These are phyloP conservation scores for Termitomyces sp. DNA, from an alignment of 768 basidiomycete species.

Conservation along the genomic window DNA sequence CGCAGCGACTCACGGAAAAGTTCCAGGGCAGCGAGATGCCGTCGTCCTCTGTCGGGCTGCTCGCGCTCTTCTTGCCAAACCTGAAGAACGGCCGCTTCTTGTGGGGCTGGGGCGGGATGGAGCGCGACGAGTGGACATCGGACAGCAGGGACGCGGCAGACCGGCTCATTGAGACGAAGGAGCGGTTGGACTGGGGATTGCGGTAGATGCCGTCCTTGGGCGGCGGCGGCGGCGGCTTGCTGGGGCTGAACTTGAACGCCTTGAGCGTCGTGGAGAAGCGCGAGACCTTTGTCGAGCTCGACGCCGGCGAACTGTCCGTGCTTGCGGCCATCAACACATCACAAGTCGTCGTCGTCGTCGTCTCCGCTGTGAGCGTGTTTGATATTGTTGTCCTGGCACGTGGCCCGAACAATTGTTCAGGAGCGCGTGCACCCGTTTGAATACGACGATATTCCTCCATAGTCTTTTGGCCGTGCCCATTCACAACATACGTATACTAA, in stretches of 20 bases:
- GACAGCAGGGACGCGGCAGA: slow-evolving; percentile 37
- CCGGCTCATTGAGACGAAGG: slow-evolving; percentile 35
- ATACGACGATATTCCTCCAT: too few relatives aligned
- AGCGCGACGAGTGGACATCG: slow-evolving; percentile 16
- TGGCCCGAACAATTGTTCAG: too few relatives aligned
- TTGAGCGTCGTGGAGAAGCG: slow-evolving; percentile 31
- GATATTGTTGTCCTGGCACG: too few relatives aligned
- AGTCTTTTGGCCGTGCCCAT: too few relatives aligned
- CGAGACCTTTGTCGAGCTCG: slow-evolving; percentile 23
- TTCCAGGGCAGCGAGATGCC: slow-evolving; percentile 72
- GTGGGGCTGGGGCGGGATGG: slow-evolving; percentile 25
- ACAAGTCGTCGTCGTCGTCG: neutral
- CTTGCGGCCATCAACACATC: slow-evolving; percentile 21
- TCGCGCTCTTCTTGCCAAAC: slow-evolving; percentile 33
- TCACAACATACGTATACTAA: too few relatives aligned
- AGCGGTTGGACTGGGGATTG: slow-evolving; percentile 43
- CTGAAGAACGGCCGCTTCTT: slow-evolving; percentile 39
- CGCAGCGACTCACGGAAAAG: slow-evolving; percentile 52
- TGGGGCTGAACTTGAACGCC: slow-evolving; percentile 30
- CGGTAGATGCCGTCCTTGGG: slow-evolving; percentile 57
- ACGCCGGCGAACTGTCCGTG: slow-evolving; percentile 7
- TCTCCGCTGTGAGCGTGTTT: neutral
- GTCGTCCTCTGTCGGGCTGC: slow-evolving; percentile 45
- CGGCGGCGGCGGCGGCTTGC: slow-evolving; percentile 44
- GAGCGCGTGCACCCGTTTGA: too few relatives aligned